These are phyloP conservation scores for Prunus yedoensis DNA, from an alignment of 331 rosid species.

Conservation along the genomic window DNA sequence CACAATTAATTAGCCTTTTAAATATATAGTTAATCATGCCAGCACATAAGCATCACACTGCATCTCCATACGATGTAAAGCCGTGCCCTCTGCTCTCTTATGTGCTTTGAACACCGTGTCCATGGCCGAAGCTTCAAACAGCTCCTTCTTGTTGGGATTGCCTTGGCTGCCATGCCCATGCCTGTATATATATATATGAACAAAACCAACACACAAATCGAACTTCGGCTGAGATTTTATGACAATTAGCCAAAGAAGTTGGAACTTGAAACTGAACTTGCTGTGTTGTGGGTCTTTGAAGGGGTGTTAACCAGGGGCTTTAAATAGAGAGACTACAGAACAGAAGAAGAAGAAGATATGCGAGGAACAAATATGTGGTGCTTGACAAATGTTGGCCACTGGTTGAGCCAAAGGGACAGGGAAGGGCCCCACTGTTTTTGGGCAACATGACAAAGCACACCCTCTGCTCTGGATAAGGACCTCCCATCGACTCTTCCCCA, in stretches of 20 bases:
- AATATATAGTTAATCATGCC: constrained; percentile 39
- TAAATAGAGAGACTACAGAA: constrained; percentile 16
- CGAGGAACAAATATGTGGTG: constrained; percentile 53
- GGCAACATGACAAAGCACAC: constrained; percentile 47
- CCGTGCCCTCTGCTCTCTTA: constrained; percentile 68
- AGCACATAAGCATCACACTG: constrained; percentile 68
- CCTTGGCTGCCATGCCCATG: constrained; percentile 42
- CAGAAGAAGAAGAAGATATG: constrained; percentile 34
- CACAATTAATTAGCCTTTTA: too few relatives aligned
- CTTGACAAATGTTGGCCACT: constrained; percentile 47
- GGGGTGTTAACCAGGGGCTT: background rate
- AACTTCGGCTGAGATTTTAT: too few relatives aligned
- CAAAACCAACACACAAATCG: too few relatives aligned
- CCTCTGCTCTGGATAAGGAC: constrained; percentile 45
- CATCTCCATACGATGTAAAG: constrained; percentile 92
- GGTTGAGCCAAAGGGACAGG: constrained; percentile 27
- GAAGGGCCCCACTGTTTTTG: constrained; percentile 32
- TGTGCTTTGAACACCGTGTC: constrained; percentile 62
- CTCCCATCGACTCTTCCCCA: constrained; percentile 43
- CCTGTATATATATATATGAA: too few relatives aligned
- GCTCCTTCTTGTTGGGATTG: constrained; percentile 35
- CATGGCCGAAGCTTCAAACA: constrained; percentile 48
- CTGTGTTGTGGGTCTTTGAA: constrained; percentile 16
- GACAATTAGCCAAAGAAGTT: background rate
- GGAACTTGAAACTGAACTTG: constrained; percentile 8